Base-by-base conservation (phyloP, 2,329 filamentous ascomycete species). In the Apiospora hydei region DNA sequence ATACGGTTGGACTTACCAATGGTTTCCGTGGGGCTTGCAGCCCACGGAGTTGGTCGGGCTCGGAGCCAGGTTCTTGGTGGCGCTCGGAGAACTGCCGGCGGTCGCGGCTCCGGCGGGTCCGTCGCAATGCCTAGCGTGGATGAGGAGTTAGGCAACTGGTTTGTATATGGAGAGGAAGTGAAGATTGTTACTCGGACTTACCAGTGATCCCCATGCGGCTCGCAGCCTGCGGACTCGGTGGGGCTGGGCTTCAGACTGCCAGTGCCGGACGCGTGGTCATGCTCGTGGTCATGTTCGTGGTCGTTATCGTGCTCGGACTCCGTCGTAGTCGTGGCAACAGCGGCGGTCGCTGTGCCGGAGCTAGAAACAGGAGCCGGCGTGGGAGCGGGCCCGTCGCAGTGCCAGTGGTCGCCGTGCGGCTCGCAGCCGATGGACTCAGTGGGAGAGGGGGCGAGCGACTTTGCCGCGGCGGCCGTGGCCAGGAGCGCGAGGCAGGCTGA, bases 161-260 rank as follows among this genome's bases (percentile, higher is more conserved):
- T 11, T 2, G 53, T 10, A 8, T 21, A 24, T 13, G 4, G 11
- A n/a, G 30, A 21, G 49, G 14, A 11, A 8, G 18, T 14, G 7
- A 26, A 3, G 49, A 16, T 38, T n/a, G 21, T 26, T 44, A 4
- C 13, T 21, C 7, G 0, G 44, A 43, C 72, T 67, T 75, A 77
- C 81, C 82, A 84, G 77, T 85, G 83, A 73, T 85, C 83, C 13
- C 79, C 80, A 69, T 84, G 83, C 14, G 83, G 75, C 51, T 80
- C 76, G 73, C 83, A 85, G 41, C 79, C 79, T 6, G 77, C 72
- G 10, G 78, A 80, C 47, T 84, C 79, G 69, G 81, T 83, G 7
- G 81, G 80, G n/a, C 79, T 80, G 4, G 81, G 80, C 30, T 77
- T 71, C 4, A 81, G 72, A n/a, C 71, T 73, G 38, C 57, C 76